Evolutionary conservation across 164 flowering plant genomes (phyloP).

Genomic region (Euptelea pleiosperma): DNA sequence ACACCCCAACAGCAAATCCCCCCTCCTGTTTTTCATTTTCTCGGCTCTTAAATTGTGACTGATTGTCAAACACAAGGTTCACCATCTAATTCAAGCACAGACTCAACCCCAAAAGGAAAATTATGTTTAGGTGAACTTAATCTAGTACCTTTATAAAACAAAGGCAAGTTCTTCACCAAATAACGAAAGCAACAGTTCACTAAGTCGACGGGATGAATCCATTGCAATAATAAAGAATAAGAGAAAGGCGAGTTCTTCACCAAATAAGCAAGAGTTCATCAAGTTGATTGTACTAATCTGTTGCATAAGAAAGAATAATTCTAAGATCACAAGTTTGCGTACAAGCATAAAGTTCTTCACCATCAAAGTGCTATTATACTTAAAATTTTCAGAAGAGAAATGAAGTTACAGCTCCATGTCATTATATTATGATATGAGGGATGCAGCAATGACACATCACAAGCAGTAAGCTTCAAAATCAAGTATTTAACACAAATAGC

Average conservation of each 20-base stretch:
- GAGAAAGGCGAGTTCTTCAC: too few relatives aligned
- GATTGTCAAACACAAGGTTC: not conserved
- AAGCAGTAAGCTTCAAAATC: too few relatives aligned
- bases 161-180: too few relatives aligned
- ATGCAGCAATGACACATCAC: too few relatives aligned
- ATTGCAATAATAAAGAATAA: too few relatives aligned
- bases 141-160: not conserved
- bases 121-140: too few relatives aligned
- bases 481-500: too few relatives aligned
- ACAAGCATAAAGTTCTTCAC: not conserved
- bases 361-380: not conserved
- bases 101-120: not conserved
- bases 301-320: not conserved
- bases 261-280: not conserved
- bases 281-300: not conserved
- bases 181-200: too few relatives aligned
- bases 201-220: too few relatives aligned
- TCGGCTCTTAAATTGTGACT: too few relatives aligned
- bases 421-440: too few relatives aligned
- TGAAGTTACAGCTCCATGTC: not conserved
- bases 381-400: not conserved
- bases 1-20: not conserved
- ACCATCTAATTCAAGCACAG: not conserved
- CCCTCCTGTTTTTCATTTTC: too few relatives aligned
- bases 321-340: conserved; percentile 2